Evolutionary conservation across 768 basidiomycete species (phyloP).

Genomic region (Phallus indusiatus): DNA sequence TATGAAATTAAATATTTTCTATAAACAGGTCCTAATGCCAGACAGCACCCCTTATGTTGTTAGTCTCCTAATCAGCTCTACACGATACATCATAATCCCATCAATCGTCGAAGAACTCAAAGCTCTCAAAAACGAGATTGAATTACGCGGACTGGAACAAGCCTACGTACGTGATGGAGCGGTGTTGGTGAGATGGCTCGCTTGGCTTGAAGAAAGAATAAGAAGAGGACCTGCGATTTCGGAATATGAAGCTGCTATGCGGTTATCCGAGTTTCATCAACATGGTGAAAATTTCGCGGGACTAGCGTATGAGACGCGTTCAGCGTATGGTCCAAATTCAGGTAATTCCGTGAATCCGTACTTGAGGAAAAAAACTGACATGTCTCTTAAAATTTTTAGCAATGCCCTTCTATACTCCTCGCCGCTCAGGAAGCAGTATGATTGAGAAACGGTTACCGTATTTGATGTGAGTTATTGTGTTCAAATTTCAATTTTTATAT

Average conservation of each 20-base stretch:
- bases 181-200: conserved; percentile 77
- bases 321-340: conserved; percentile 84
- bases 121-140: conserved; percentile 68
- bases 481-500: not conserved
- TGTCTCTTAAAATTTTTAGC: conserved; percentile 33
- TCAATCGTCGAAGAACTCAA: conserved; percentile 77
- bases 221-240: conserved; percentile 46
- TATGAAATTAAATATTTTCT: conserved; percentile 1
- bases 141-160: conserved; percentile 84
- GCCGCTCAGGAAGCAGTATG: conserved; percentile 58
- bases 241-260: conserved; percentile 73
- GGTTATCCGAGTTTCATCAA: conserved; percentile 75
- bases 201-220: conserved; percentile 88
- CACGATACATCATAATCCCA: conserved; percentile 55
- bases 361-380: not conserved
- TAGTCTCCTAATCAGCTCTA: conserved; percentile 73
- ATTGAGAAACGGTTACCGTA: conserved; percentile 78
- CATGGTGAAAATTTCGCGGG: conserved; percentile 75
- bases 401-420: conserved; percentile 88
- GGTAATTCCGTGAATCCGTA: conserved; percentile 38
- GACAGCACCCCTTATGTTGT: conserved; percentile 76
- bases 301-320: conserved; percentile 86
- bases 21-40: conserved; percentile 57
- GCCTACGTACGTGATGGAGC: conserved; percentile 84
- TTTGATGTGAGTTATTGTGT: conserved; percentile 37